Percentiles rank a stretch among this genome's conserved stretches.
These are phyloP conservation scores for Phytophthora melonis DNA, from an alignment of 352 stramenopile species.

Conservation along the genomic window DNA sequence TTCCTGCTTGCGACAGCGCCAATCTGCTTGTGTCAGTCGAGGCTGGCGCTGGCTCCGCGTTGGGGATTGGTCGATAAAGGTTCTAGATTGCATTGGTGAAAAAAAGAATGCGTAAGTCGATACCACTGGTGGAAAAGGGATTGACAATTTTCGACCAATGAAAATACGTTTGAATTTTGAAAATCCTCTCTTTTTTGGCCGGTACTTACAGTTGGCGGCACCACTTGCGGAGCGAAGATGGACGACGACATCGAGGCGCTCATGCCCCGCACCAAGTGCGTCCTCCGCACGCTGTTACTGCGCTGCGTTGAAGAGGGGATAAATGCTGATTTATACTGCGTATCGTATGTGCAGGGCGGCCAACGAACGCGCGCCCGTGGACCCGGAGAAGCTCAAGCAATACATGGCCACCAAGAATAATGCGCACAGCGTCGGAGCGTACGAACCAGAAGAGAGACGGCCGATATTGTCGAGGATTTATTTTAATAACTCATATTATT, in stretches of 20 bases:
- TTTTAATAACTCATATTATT: slow-evolving; percentile 12
- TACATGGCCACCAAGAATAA: slow-evolving; percentile 69
- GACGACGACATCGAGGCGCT: slow-evolving; percentile 67
- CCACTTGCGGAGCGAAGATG: slow-evolving; percentile 9
- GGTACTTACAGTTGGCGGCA: background rate
- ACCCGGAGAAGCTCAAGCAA: slow-evolving; percentile 60
- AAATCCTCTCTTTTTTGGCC: background rate
- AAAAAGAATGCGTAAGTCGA: slow-evolving; percentile 8
- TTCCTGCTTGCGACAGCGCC: slow-evolving; percentile 20
- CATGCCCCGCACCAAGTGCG: slow-evolving; percentile 81
- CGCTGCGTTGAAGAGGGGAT: background rate
- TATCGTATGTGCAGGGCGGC: slow-evolving; percentile 39
- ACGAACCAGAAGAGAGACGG: slow-evolving; percentile 7
- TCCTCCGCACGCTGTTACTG: background rate
- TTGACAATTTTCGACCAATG: slow-evolving; percentile 24
- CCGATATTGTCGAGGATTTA: background rate
- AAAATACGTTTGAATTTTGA: slow-evolving; percentile 30
- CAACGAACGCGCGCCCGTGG: slow-evolving; percentile 54
- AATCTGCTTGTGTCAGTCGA: slow-evolving; percentile 27
- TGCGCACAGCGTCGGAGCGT: slow-evolving; percentile 35
- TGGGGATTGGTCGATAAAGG: background rate
- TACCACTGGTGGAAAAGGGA: slow-evolving; percentile 17
- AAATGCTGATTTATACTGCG: background rate
- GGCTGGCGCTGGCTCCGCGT: slow-evolving; percentile 20
- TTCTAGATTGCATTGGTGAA: too few relatives aligned